Conservation (phyloP, 345 rosid genomes). For the Boechera divaricarpa region DNA sequence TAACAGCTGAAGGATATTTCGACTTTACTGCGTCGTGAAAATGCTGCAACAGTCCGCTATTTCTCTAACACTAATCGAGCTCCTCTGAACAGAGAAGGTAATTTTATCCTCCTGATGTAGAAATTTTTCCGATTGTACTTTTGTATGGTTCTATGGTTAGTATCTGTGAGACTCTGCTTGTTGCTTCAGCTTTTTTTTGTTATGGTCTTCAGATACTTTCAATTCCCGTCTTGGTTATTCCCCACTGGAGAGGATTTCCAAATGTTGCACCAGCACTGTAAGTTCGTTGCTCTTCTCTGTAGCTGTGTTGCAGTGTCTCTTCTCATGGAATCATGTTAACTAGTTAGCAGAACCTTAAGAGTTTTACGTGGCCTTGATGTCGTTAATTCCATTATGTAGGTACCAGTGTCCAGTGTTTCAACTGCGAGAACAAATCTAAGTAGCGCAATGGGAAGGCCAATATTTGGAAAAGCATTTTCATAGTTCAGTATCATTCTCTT, state of each 20-base stretch:
- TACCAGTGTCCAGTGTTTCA: constrained; percentile 46
- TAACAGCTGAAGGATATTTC: constrained; percentile 67
- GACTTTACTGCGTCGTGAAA: constrained; percentile 55
- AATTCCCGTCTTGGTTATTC: constrained; percentile 46
- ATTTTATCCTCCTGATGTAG: neutral
- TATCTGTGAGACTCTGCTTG: constrained; percentile 21
- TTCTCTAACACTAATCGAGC: constrained; percentile 55
- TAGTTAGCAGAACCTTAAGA: neutral
- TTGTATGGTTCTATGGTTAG: neutral
- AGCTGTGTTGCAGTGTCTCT: neutral
- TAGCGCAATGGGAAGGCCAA: constrained; percentile 47
- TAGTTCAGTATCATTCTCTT: constrained; percentile 44
- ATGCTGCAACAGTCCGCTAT: constrained; percentile 56
- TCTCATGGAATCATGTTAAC: neutral
- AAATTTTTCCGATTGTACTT: neutral
- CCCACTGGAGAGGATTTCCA: constrained; percentile 51
- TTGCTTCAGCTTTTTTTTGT: constrained; percentile 27
- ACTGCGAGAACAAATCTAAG: constrained; percentile 43
- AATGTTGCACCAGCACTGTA: constrained; percentile 50
- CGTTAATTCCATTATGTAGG: constrained; percentile 45
- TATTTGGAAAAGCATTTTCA: constrained; percentile 41
- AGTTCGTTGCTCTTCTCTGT: constrained; percentile 40
- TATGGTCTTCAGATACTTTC: constrained; percentile 55
- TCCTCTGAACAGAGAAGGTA: constrained; percentile 62
- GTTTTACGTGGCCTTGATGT: constrained; percentile 9